Base-by-base conservation (phyloP, 2,329 filamentous ascomycete genomes). In the Cadophora sp. region DNA sequence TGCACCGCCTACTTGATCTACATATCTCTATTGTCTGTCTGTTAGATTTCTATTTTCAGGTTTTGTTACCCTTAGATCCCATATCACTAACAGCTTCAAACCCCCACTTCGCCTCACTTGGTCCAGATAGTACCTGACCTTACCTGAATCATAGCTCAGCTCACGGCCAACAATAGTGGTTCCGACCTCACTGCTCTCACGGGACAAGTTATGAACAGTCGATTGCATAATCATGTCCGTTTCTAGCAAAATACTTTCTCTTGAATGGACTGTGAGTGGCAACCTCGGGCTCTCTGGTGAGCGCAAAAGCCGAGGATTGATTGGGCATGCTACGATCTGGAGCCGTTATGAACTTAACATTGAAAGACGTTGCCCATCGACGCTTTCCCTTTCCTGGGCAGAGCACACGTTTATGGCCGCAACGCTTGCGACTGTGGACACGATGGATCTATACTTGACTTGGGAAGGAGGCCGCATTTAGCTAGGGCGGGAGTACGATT, bases 151-250 rank as follows among this genome's bases (percentile, higher is more conserved):
- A 2, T 14, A 46, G 26, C 16, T 11, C 26, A 27, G 14, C 22
- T 29, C 19, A 22, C 4, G 2, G 11, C 4, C 40, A 43, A 43
- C 40, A 43, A 40, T 43, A 19, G 16, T 19, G 16, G 12, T 19
- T 43, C 12, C 34, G 34, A 37, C 34, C 34, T 4, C 7, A 37
- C 7, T 8, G 8, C 34, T 9, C 40, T 43, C 40, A 43, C 40
- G 40, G 19, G 16, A 43, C 40, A 16, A 11, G 7, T 19, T 19
- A 46, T 24, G 55, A 60, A 26, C 53, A 51, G 22, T 65, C 31
- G 64, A 65, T 65, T 65, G 27, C 56, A 58, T 60, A 65, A 65
- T 65, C 64, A 53, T 59, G 43, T 50, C 46, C 64, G 9, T 29
- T 43, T 37, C 27, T 5, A 34, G 26, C 56, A 14, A 60, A 46